A percentile compares a stretch with the other conserved stretches of the same genome.
Conservation (phyloP, 2,329 filamentous ascomycete genomes). For the Aspergillus felis region DNA sequence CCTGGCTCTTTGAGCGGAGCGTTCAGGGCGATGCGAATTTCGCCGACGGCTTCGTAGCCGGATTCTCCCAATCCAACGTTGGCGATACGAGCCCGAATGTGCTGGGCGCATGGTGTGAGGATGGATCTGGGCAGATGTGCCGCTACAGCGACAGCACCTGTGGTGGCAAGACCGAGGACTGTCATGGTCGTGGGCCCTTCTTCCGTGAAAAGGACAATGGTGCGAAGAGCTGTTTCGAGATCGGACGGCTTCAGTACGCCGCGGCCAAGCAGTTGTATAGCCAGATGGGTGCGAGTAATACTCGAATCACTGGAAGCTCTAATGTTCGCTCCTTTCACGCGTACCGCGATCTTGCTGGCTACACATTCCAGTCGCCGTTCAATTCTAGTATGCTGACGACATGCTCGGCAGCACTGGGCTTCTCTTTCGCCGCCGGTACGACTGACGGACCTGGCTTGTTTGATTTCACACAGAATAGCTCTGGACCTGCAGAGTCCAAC, state of each 20-base stretch:
- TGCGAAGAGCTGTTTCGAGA: conserved; percentile 48
- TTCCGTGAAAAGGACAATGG: conserved; percentile 44
- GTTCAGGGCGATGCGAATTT: conserved; percentile 53
- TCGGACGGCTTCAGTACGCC: conserved; percentile 44
- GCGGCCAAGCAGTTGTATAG: conserved; percentile 53
- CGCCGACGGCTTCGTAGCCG: conserved; percentile 72
- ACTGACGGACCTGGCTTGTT: conserved; percentile 87
- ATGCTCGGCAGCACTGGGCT: conserved; percentile 83
- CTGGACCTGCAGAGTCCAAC: conserved; percentile 65
- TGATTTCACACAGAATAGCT: conserved; percentile 87
- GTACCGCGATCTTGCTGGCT: conserved; percentile 77
- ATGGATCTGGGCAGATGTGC: conserved; percentile 60
- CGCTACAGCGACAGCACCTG: conserved; percentile 75
- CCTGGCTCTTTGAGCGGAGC: conserved; percentile 75
- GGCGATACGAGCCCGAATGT: conserved; percentile 89
- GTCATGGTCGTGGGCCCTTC: conserved; percentile 45
- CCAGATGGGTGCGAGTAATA: conserved; percentile 42
- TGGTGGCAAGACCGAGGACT: conserved; percentile 40
- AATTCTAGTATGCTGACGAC: conserved; percentile 64
- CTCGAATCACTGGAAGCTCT: conserved; percentile 51
- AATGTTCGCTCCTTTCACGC: conserved; percentile 79
- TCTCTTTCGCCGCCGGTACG: conserved; percentile 89
- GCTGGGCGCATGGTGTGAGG: conserved; percentile 83
- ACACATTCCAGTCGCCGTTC: conserved; percentile 63
- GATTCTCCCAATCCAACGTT: conserved; percentile 87